Conservation (phyloP, 1,284 basidiomycete species). For the Tylopilus sp. region DNA sequence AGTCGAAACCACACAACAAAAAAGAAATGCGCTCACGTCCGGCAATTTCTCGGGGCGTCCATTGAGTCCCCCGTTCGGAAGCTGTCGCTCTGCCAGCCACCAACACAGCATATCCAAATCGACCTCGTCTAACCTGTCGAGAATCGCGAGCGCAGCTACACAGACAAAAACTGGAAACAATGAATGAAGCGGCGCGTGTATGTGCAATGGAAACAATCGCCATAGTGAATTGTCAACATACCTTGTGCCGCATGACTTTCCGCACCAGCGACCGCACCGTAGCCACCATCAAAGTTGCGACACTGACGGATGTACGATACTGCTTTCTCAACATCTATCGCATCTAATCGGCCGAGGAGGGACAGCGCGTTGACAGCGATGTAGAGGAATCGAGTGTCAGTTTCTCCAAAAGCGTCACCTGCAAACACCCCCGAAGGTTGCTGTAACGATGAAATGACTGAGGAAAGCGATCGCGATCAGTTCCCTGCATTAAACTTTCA, state of each 20-base stretch:
- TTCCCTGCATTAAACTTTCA: neutral
- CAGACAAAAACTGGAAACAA: slow-evolving; percentile 76
- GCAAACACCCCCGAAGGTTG: slow-evolving; percentile 83
- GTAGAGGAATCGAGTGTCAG: slow-evolving; percentile 89
- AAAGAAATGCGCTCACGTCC: slow-evolving; percentile 58
- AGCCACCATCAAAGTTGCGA: slow-evolving; percentile 94
- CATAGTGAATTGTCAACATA: slow-evolving; percentile 32
- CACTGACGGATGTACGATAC: slow-evolving; percentile 74
- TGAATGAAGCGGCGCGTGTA: neutral
- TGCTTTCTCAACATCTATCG: slow-evolving; percentile 61
- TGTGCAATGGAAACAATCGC: neutral
- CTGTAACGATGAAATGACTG: slow-evolving; percentile 82
- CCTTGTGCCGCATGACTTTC: slow-evolving; percentile 93
- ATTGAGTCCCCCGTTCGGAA: slow-evolving; percentile 91
- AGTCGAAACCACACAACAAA: neutral
- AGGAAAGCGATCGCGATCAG: neutral
- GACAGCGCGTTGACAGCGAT: slow-evolving; percentile 81
- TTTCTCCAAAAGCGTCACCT: slow-evolving; percentile 87
- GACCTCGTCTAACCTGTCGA: slow-evolving; percentile 74
- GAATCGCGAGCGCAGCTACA: slow-evolving; percentile 80
- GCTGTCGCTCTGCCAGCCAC: slow-evolving; percentile 92
- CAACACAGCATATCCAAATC: slow-evolving; percentile 75
- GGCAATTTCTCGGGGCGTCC: slow-evolving; percentile 97
- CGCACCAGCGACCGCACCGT: slow-evolving; percentile 77
- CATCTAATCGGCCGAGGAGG: slow-evolving; percentile 67